phyloP scores from a whole-genome alignment of 768 basidiomycete species.

The Phylloporus scabripes region DNA sequence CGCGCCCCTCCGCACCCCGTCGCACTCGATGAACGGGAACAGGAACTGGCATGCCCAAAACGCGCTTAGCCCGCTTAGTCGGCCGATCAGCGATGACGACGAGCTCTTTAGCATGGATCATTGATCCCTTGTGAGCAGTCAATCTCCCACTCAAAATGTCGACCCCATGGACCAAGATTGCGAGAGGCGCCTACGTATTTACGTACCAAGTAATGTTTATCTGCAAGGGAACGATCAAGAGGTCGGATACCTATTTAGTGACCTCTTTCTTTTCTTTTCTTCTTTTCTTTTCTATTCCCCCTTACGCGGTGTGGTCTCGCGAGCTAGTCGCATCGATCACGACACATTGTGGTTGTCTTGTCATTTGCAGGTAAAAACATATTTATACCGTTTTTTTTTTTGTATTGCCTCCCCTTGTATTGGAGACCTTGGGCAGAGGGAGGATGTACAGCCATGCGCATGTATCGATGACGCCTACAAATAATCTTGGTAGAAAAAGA shows the following conservation, averaged over 20 bases:
- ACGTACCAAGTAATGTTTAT: constrained; percentile 25
- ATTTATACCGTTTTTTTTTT: constrained; percentile 26
- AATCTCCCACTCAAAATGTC: neutral
- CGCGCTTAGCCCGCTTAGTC: constrained; percentile 55
- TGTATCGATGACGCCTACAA: constrained; percentile 15
- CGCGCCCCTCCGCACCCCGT: constrained; percentile 25
- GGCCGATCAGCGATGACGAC: constrained; percentile 57
- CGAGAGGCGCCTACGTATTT: constrained; percentile 17
- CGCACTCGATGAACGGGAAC: constrained; percentile 16
- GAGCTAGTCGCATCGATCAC: neutral
- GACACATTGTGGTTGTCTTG: constrained; percentile 2
- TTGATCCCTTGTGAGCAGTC: constrained; percentile 14
- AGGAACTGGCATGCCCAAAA: constrained; percentile 35
- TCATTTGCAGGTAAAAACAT: constrained; percentile 11
- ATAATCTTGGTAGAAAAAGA: constrained; percentile 19
- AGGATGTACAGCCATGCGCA: constrained; percentile 15
- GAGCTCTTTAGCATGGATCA: constrained; percentile 71
- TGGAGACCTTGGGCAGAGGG: constrained; percentile 8
- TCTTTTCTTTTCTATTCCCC: constrained; percentile 2
- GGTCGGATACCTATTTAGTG: constrained; percentile 31
- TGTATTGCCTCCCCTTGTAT: constrained; percentile 11
- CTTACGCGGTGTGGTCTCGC: constrained; percentile 4
- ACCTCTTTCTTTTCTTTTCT: constrained; percentile 9
- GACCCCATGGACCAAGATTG: neutral
- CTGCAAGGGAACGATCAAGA: constrained; percentile 22